Percentiles rank a stretch among this genome's conserved stretches.
Evolutionary conservation across 2,329 filamentous ascomycete genomes (phyloP).

Genomic region (Penicillium sp.): DNA sequence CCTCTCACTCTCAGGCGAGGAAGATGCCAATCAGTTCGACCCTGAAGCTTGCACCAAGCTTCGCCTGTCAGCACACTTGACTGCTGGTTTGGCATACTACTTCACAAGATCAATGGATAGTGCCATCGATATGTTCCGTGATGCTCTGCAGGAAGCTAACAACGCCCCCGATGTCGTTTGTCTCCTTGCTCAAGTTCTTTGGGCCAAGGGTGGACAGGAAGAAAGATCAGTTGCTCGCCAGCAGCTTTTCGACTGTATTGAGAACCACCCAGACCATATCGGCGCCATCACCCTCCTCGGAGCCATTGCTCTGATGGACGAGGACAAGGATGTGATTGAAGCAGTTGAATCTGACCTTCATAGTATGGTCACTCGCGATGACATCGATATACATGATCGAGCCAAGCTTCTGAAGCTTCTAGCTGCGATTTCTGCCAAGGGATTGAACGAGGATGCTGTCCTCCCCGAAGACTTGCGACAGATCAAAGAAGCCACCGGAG

Average conservation of each 20-base stretch:
- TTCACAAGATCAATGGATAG: slow-evolving; percentile 65
- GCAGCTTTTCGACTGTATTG: slow-evolving; percentile 77
- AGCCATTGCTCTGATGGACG: slow-evolving; percentile 77
- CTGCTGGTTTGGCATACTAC: slow-evolving; percentile 79
- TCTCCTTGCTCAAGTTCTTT: slow-evolving; percentile 84
- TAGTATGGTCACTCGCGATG: slow-evolving; percentile 66
- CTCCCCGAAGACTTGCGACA: slow-evolving; percentile 51
- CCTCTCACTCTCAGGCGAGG: slow-evolving; percentile 73
- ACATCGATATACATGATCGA: slow-evolving; percentile 63
- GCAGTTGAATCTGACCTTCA: slow-evolving; percentile 79
- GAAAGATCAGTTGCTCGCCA: slow-evolving; percentile 75
- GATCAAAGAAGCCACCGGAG: slow-evolving; percentile 67
- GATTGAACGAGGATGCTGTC: slow-evolving; percentile 45
- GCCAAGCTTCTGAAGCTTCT: slow-evolving; percentile 72
- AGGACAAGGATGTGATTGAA: slow-evolving; percentile 74
- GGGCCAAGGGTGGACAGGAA: slow-evolving; percentile 78
- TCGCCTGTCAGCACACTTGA: slow-evolving; percentile 80
- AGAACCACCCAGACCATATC: slow-evolving; percentile 71
- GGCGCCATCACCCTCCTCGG: slow-evolving; percentile 79
- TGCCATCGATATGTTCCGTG: slow-evolving; percentile 76
- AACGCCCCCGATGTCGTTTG: slow-evolving; percentile 82
- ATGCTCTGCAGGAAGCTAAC: slow-evolving; percentile 73
- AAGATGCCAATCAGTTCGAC: slow-evolving; percentile 63
- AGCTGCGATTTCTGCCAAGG: slow-evolving; percentile 67
- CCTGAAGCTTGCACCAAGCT: slow-evolving; percentile 66